Base-by-base conservation (phyloP, 2,329 filamentous ascomycete species). In the Grosmannia huntii region DNA sequence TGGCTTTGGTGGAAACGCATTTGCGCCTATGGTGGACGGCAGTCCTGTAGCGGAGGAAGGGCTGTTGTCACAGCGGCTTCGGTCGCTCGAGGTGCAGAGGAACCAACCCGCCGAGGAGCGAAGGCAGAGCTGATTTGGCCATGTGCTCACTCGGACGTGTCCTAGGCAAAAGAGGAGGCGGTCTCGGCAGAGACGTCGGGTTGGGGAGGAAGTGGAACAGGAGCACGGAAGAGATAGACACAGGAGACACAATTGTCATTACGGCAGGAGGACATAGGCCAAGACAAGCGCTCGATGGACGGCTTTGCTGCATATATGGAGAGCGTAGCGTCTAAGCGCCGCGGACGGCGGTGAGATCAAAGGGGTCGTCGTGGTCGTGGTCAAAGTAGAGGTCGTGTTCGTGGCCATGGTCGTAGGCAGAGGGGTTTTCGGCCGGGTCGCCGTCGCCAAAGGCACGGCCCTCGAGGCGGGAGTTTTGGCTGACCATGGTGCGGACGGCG, bases 31-130 rank as follows among this genome's bases (percentile, higher is more conserved):
- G 51, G 69, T 68, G 36, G 68, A 71, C 63, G 72, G 72, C 41
- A 59, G 62, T 14, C 56, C 61, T 2, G 73, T 69, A n/a, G 72
- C 71, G 1, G 76, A 80, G 5, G 85, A 89, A 65, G 82, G 87
- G 3, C 70, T 94, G 19, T 72, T 94, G 19, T 88, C 88, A 12
- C 83, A 83, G 67, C 79, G 83, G 59, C 72, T 92, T 51, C 79
- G 83, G 62, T 80, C 82, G 6, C 71, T 89, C 6, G 86, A 83
- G 44, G 75, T 76, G 27, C 69, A 76, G 59, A 57, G 44, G n/a
- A n/a, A 4, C 41, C 27, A 38, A 7, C 0, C 14, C 3, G 38
- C 10, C 19, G 12, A 38, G 27, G 27, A 36, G 44, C 3, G 7
- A 6, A 44, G 16, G 12, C 16, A 41, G n/a, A 33, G 14, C 41